Conservation (phyloP, 805 yeast species). For the Teunomyces panamensis region DNA sequence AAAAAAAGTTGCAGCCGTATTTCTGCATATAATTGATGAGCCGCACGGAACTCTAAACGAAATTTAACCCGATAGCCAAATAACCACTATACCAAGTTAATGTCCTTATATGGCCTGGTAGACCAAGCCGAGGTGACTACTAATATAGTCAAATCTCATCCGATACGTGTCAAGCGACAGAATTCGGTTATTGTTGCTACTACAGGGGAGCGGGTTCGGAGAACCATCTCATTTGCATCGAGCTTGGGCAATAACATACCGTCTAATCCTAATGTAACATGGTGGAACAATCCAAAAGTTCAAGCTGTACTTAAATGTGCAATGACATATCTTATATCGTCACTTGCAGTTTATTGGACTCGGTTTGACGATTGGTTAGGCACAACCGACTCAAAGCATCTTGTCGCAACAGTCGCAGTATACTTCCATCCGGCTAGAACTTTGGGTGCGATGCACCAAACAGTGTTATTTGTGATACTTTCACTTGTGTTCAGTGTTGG, state of each 20-base stretch:
- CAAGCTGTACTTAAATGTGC: slow-evolving; percentile 57
- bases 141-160: not conserved
- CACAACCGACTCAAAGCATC: slow-evolving; percentile 69
- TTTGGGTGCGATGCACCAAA: slow-evolving; percentile 77
- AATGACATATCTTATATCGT: slow-evolving; percentile 70
- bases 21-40: not conserved
- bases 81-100: not conserved
- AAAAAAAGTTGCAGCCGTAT: not conserved
- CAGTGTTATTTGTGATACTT: slow-evolving; percentile 56
- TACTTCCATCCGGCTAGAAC: slow-evolving; percentile 83
- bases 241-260: not conserved
- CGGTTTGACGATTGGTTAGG: slow-evolving; percentile 55
- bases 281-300: not conserved
- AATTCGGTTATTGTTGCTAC: slow-evolving; percentile 38
- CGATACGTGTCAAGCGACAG: slow-evolving; percentile 3
- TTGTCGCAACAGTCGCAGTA: slow-evolving; percentile 78
- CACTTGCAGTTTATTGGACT: slow-evolving; percentile 64
- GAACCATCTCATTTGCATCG: slow-evolving; percentile 25
- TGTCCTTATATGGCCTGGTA: slow-evolving; percentile 1
- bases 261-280: not conserved
- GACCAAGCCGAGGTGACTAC: not conserved
- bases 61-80: not conserved
- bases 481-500: slow-evolving; percentile 53
- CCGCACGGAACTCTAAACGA: not conserved
- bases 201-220: slow-evolving; percentile 38